Evolutionary conservation across 768 basidiomycete species (phyloP).

Genomic region (Galerina marginata): DNA sequence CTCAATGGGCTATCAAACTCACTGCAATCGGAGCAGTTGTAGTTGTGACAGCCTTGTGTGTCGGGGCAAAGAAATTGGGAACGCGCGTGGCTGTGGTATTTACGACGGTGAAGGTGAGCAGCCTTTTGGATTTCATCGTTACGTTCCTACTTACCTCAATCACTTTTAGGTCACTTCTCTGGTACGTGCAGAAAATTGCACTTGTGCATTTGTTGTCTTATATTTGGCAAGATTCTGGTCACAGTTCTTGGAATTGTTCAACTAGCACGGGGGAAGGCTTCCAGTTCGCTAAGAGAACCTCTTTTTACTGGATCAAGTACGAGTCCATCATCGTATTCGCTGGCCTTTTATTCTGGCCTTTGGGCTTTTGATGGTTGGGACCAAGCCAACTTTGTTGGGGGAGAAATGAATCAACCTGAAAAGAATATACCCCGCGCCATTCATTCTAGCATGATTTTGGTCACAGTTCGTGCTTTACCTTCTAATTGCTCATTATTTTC

Average conservation of each 20-base stretch:
- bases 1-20: constrained; percentile 91
- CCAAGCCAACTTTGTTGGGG: constrained; percentile 89
- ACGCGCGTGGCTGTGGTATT: constrained; percentile 86
- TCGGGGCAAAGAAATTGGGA: constrained; percentile 78
- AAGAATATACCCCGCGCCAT: constrained; percentile 90
- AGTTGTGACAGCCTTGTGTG: constrained; percentile 77
- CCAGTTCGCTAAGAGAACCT: constrained; percentile 68
- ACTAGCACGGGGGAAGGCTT: constrained; percentile 70
- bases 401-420: constrained; percentile 82
- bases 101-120: constrained; percentile 79
- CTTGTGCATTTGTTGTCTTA: background rate
- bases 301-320: constrained; percentile 75
- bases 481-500: background rate
- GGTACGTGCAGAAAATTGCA: constrained; percentile 44
- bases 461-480: constrained; percentile 56
- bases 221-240: constrained; percentile 60
- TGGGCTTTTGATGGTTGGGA: constrained; percentile 99
- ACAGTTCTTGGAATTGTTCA: constrained; percentile 81
- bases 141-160: constrained; percentile 3
- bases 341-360: constrained; percentile 94
- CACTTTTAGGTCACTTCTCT: constrained; percentile 61
- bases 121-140: constrained; percentile 6
- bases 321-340: constrained; percentile 84
- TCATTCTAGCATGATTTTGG: constrained; percentile 87
- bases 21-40: constrained; percentile 78